Conservation (phyloP, 192 early-diverging fungal genomes). For the Gryganskiella cystojenkinii region DNA sequence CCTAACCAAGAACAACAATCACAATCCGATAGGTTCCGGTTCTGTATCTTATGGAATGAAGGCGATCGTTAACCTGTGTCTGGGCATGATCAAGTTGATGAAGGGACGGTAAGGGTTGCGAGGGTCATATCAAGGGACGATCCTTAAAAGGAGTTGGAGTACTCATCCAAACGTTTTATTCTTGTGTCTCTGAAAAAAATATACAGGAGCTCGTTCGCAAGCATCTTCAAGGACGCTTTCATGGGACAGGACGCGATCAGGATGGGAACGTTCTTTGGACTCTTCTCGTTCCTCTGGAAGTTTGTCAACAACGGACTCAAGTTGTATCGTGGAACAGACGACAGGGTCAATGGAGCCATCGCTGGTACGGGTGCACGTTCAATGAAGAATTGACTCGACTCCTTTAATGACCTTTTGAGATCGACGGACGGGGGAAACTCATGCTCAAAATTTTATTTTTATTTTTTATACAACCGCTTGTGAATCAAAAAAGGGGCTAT, state of each 20-base stretch:
- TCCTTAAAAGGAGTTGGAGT: too few species aligned
- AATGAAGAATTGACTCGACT: too few species aligned
- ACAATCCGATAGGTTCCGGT: constrained; percentile 40
- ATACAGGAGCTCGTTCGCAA: constrained; percentile 19
- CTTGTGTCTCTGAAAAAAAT: too few species aligned
- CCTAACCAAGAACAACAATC: too few species aligned
- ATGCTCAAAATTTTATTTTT: background rate
- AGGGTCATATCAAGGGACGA: background rate
- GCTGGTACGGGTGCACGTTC: constrained; percentile 52
- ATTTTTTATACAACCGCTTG: background rate
- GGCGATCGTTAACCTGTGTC: constrained; percentile 40
- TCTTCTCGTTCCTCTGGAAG: constrained; percentile 81
- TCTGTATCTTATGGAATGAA: constrained; percentile 41
- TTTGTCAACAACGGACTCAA: constrained; percentile 72
- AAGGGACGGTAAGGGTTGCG: constrained; percentile 30
- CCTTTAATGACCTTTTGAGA: too few species aligned
- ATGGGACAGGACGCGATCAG: constrained; percentile 66
- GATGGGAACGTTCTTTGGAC: constrained; percentile 78
- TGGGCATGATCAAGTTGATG: constrained; percentile 51
- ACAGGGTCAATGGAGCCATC: constrained; percentile 64
- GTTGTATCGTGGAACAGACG: constrained; percentile 60
- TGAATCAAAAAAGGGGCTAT: constrained; percentile 47
- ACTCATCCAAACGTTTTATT: too few species aligned
- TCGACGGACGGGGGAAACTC: too few species aligned
- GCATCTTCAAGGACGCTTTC: constrained; percentile 54